Evolutionary conservation across 306 rosid genomes (phyloP).

Genomic region (Vicia villosa): DNA sequence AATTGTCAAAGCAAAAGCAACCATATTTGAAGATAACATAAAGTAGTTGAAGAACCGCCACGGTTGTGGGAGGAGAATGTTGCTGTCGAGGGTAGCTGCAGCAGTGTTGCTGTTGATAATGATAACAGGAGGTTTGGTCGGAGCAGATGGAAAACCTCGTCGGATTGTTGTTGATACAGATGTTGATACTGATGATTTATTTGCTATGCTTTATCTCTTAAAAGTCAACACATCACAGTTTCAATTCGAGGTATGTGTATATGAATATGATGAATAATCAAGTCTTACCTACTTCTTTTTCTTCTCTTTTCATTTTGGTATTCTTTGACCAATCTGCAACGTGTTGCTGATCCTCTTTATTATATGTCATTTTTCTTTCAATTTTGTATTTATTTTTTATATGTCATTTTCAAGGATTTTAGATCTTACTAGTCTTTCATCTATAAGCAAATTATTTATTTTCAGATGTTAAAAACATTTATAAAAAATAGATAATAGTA

Average conservation of each 20-base stretch:
- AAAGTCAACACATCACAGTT: conserved; percentile 75
- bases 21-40: background rate
- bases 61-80: background rate
- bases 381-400: too few species aligned
- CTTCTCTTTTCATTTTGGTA: background rate
- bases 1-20: background rate
- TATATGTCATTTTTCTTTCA: too few species aligned
- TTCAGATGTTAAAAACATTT: too few species aligned
- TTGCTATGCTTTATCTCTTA: conserved; percentile 77
- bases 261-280: background rate
- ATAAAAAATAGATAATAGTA: too few species aligned
- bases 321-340: too few species aligned
- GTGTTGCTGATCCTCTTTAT: too few species aligned
- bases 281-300: background rate
- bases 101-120: conserved; percentile 22
- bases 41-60: background rate
- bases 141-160: conserved; percentile 43
- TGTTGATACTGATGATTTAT: conserved; percentile 85
- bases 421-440: too few species aligned
- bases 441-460: too few species aligned
- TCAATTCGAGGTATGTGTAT: conserved; percentile 55
- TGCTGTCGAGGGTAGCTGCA: conserved; percentile 32
- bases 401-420: too few species aligned
- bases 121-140: background rate
- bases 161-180: conserved; percentile 86